These are phyloP conservation scores for Pseudocercospora ulei DNA, from an alignment of 2,329 filamentous ascomycete genomes.

Conservation along the genomic window DNA sequence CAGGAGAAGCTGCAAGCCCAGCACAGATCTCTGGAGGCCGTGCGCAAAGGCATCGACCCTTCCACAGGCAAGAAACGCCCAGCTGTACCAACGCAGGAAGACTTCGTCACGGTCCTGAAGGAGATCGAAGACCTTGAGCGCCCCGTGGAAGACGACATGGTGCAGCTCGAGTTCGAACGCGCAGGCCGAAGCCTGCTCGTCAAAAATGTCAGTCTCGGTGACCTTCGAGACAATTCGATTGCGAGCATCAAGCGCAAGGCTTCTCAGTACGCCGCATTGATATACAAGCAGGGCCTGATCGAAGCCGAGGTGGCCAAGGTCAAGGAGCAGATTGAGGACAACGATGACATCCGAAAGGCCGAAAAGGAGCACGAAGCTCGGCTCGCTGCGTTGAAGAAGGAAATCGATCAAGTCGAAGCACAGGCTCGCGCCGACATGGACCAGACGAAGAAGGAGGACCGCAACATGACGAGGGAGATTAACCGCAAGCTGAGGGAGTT, in stretches of 20 bases:
- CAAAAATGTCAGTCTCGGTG: constrained; percentile 16
- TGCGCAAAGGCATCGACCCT: constrained; percentile 20
- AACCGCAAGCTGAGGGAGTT: constrained; percentile 23
- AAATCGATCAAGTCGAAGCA: constrained; percentile 18
- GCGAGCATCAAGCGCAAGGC: constrained; percentile 14
- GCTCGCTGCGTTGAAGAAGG: constrained; percentile 17
- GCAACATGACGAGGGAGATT: constrained; percentile 13
- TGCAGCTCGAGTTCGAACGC: constrained; percentile 7
- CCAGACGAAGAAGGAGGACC: constrained; percentile 21
- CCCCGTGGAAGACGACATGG: constrained; percentile 20
- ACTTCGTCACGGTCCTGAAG: constrained; percentile 17
- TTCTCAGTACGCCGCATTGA: too few relatives aligned
- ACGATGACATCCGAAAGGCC: constrained; percentile 9
- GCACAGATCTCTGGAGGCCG: constrained; percentile 17
- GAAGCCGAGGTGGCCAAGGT: constrained; percentile 20
- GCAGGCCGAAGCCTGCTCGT: constrained; percentile 2
- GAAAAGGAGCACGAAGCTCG: constrained; percentile 15
- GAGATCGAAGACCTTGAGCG: constrained; percentile 14
- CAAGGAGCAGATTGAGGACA: constrained; percentile 17
- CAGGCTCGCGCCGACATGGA: constrained; percentile 18
- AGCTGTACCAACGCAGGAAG: constrained; percentile 18
- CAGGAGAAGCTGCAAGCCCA: constrained; percentile 6
- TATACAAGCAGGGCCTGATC: constrained; percentile 19
- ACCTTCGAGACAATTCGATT: constrained; percentile 20
- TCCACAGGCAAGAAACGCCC: constrained; percentile 14